These are phyloP conservation scores for Fraxinus angustifolia DNA, from an alignment of 305 asterid species.

Conservation along the genomic window DNA sequence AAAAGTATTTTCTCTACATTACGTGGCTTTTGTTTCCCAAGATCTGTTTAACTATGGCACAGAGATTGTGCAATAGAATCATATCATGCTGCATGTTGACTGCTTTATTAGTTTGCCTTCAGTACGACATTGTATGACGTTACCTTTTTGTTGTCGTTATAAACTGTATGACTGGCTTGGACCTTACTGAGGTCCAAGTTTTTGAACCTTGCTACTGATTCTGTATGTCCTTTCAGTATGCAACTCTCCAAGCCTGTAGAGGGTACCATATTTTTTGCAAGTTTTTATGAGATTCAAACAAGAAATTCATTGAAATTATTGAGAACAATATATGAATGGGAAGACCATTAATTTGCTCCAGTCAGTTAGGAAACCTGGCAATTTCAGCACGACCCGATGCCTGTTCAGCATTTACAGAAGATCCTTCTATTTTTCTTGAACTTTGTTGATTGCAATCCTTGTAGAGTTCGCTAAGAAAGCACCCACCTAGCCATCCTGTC, in stretches of 20 bases:
- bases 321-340: neutral
- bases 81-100: neutral
- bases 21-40: neutral
- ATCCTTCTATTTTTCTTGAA: slow-evolving; percentile 5
- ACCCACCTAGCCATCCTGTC: slow-evolving; percentile 27
- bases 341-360: neutral
- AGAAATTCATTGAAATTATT: neutral
- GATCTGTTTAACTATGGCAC: neutral
- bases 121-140: neutral
- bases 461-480: slow-evolving; percentile 21
- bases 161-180: slow-evolving; percentile 23
- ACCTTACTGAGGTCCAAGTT: slow-evolving; percentile 22
- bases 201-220: slow-evolving; percentile 27
- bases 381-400: slow-evolving; percentile 18
- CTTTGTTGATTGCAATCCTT: slow-evolving; percentile 14
- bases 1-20: neutral
- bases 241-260: slow-evolving; percentile 24
- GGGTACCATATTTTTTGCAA: neutral
- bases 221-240: slow-evolving; percentile 25
- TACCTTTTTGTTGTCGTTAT: neutral
- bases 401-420: slow-evolving; percentile 27
- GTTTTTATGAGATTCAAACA: neutral
- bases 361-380: slow-evolving; percentile 18
- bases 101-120: too few relatives aligned
- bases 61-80: neutral